Evolutionary conservation across 257 asterid species (phyloP), one percentile per base, ranked within the genome.

Genomic region (Jasminum sambac): DNA sequence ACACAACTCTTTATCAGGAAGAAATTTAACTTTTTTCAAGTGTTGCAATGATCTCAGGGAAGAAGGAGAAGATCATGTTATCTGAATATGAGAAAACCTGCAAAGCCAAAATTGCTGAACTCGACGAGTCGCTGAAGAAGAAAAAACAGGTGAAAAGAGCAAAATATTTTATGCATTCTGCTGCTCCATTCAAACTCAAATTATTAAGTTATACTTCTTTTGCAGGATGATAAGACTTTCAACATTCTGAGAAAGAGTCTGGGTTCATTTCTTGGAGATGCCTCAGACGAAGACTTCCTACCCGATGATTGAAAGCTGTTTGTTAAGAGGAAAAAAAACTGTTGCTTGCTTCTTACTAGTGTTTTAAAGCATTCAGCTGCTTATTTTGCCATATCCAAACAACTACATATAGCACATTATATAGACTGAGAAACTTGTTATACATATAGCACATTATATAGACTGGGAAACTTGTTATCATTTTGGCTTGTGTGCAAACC

Each of bases 221-320:
- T 71, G 77, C 88, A 95, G 99, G 98, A 88, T 75, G 98, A 91
- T 74, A 89, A 87, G 79, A 86, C 98, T 73, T 88, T 89, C 83
- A 88, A 90, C 89, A 86, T 91, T 65, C 80, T 95, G 80, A 89
- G 88, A 69, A 91, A 91, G 78, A 82, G 87, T 40, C 79, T 91
- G 43, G 99, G 95, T 5, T 95, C 99, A 42, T 87, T 95, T 80
- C 87, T 91, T 81, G 98, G 92, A 74, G 74, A 83, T 73, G 96
- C 95, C 69, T 91, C 97, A 42, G 98, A 91, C 68, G 99, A 91
- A 71, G 99, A 89, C 83, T 89, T 91, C 83, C 97, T 93, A 11
- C 82, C 74, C 38, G 91, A 89, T 58, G 89, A 87, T 67, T 84
- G 83, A 81, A 72, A 50, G 69, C 60, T 34, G 68, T 7, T 30